These are phyloP conservation scores for Penicillium sumatraense DNA, from an alignment of 2,329 filamentous ascomycete genomes.

Conservation along the genomic window DNA sequence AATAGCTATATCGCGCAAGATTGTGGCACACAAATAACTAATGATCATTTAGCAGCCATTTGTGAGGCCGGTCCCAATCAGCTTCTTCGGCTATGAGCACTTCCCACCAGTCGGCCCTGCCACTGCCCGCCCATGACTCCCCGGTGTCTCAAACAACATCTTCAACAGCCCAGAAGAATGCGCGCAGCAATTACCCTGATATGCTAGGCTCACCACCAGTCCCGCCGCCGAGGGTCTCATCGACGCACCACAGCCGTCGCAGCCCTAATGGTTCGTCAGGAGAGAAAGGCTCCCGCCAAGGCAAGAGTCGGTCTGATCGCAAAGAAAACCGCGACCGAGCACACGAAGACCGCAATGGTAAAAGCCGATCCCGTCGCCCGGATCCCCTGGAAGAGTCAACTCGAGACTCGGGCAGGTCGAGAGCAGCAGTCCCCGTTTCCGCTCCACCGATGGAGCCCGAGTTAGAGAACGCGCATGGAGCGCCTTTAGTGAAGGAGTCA, in stretches of 20 bases:
- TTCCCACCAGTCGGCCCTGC: constrained; percentile 49
- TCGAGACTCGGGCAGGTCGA: constrained; percentile 37
- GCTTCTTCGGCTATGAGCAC: constrained; percentile 50
- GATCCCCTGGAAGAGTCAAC: constrained; percentile 46
- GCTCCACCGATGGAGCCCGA: constrained; percentile 43
- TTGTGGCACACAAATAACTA: constrained; percentile 42
- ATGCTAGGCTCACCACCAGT: constrained; percentile 67
- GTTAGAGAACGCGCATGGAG: constrained; percentile 60
- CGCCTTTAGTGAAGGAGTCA: constrained; percentile 71
- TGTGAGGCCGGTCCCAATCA: constrained; percentile 35
- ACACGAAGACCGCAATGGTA: constrained; percentile 47
- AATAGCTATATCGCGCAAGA: not conserved
- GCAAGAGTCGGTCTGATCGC: constrained; percentile 43
- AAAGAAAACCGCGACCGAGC: constrained; percentile 42
- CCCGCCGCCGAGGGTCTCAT: constrained; percentile 81
- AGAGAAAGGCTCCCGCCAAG: constrained; percentile 46
- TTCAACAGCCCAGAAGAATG: constrained; percentile 35
- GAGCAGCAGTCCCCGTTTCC: constrained; percentile 36
- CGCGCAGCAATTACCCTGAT: constrained; percentile 45
- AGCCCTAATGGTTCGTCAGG: constrained; percentile 42
- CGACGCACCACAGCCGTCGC: constrained; percentile 62
- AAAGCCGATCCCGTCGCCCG: constrained; percentile 41
- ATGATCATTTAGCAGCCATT: constrained; percentile 31
- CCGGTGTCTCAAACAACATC: constrained; percentile 39
- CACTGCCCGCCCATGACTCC: constrained; percentile 48